Evolutionary conservation across 306 rosid genomes (phyloP).

Genomic region (Betula pendula): DNA sequence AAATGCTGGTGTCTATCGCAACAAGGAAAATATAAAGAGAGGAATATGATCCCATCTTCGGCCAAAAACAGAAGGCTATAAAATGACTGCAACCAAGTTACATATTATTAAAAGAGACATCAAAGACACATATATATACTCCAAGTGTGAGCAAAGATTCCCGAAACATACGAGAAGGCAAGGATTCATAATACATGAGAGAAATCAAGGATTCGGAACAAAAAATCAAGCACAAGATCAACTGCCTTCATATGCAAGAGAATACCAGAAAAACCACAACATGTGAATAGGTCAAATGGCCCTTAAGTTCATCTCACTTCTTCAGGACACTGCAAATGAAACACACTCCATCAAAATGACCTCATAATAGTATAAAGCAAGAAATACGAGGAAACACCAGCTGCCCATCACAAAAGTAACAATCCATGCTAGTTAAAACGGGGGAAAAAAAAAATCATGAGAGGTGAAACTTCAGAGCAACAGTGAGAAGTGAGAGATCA

Average conservation of each 20-base stretch:
- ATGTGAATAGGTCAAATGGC: slow-evolving; percentile 19
- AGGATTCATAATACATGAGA: slow-evolving; percentile 24
- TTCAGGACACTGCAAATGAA: slow-evolving; percentile 74
- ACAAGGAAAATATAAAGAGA: no score
- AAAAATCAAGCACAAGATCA: slow-evolving; percentile 18
- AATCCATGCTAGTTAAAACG: neutral
- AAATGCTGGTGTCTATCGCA: neutral
- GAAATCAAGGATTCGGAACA: slow-evolving; percentile 18
- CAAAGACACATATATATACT: neutral
- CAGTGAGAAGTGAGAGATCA: neutral
- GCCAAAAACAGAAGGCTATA: neutral
- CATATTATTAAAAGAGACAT: slow-evolving; percentile 9
- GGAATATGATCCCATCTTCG: neutral
- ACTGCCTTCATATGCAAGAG: slow-evolving; percentile 19
- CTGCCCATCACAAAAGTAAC: neutral
- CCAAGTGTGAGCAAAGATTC: neutral
- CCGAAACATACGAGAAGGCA: slow-evolving; percentile 16
- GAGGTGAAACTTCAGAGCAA: neutral
- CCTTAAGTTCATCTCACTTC: slow-evolving; percentile 56
- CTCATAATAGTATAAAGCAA: neutral
- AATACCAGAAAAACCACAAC: slow-evolving; percentile 26
- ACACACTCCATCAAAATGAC: slow-evolving; percentile 15
- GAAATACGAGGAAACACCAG: neutral
- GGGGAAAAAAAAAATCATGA: neutral
- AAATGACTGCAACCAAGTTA: neutral